phyloP scores from a whole-genome alignment of 1,284 basidiomycete species.

The Wallemia mellicola region DNA sequence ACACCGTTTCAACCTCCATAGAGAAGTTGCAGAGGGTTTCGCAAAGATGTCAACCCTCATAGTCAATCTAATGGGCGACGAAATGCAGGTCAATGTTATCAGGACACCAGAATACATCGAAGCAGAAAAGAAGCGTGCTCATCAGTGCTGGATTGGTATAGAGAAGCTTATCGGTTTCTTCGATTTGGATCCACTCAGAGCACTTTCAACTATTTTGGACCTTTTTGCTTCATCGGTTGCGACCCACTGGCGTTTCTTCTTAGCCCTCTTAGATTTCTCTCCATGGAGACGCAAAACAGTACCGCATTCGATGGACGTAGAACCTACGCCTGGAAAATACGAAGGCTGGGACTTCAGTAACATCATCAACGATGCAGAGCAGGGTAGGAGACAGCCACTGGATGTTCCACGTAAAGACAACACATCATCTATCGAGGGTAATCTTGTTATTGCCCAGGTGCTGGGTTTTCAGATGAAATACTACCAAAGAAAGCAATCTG shows the following conservation, averaged over 20 bases:
- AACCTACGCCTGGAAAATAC: constrained; percentile 1
- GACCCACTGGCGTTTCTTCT: constrained; percentile 70
- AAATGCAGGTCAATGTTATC: constrained; percentile 20
- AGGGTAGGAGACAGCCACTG: constrained; percentile 14
- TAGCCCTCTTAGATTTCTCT: constrained; percentile 51
- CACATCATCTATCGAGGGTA: constrained; percentile 19
- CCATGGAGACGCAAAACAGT: constrained; percentile 29
- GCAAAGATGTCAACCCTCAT: constrained; percentile 63
- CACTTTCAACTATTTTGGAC: constrained; percentile 76
- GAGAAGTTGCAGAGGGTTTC: constrained; percentile 92
- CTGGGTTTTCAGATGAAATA: constrained; percentile 83
- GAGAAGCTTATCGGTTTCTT: constrained; percentile 80
- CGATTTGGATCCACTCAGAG: constrained; percentile 77
- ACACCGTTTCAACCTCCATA: constrained; percentile 87
- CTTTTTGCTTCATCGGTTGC: constrained; percentile 52
- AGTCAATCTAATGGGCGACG: constrained; percentile 31
- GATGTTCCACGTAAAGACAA: constrained; percentile 15
- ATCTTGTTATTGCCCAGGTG: constrained; percentile 47
- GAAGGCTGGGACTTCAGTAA: constrained; percentile 5
- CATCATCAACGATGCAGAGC: constrained; percentile 9
- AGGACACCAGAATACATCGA: constrained; percentile 26
- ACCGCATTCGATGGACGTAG: constrained; percentile 7
- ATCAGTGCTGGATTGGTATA: constrained; percentile 52
- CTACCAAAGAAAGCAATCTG: constrained; percentile 37
- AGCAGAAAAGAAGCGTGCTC: constrained; percentile 31